A percentile compares a stretch with the other conserved stretches of the same genome.
phyloP scores from a whole-genome alignment of 2,329 filamentous ascomycete species.

The Trichoderma sp. region DNA sequence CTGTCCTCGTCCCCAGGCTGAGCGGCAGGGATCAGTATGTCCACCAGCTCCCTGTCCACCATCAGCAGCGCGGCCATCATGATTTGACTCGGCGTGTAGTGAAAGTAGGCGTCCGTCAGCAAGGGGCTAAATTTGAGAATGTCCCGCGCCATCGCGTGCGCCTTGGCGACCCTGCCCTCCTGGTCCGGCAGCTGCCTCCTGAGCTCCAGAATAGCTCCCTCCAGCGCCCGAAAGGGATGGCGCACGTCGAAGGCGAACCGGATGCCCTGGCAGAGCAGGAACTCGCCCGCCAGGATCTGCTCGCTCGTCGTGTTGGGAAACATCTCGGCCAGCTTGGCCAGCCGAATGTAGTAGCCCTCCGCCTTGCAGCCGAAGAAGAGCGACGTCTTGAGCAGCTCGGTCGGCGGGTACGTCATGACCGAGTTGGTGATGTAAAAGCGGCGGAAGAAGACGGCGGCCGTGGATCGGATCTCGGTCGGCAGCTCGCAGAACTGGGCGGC shows the following conservation, averaged over 20 bases:
- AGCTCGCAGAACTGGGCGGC: slow-evolving; percentile 58
- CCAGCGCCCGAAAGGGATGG: slow-evolving; percentile 85
- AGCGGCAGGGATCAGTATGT: slow-evolving; percentile 49
- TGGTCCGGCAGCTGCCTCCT: slow-evolving; percentile 66
- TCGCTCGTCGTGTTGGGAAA: slow-evolving; percentile 73
- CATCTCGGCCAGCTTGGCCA: slow-evolving; percentile 66
- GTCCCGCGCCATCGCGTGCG: slow-evolving; percentile 72
- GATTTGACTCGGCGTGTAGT: slow-evolving; percentile 92
- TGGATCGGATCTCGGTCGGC: slow-evolving; percentile 58
- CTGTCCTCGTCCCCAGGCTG: slow-evolving; percentile 35
- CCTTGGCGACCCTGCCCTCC: slow-evolving; percentile 55
- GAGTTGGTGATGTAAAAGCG: slow-evolving; percentile 97
- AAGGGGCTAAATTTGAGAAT: slow-evolving; percentile 78
- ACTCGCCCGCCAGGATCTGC: slow-evolving; percentile 87
- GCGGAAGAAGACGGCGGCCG: slow-evolving; percentile 84
- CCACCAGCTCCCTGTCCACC: slow-evolving; percentile 67
- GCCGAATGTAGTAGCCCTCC: slow-evolving; percentile 76
- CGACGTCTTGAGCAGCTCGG: slow-evolving; percentile 83
- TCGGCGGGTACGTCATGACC: slow-evolving; percentile 93
- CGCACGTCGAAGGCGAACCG: slow-evolving; percentile 92
- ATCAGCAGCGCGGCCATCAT: slow-evolving; percentile 80
- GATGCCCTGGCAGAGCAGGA: slow-evolving; percentile 86
- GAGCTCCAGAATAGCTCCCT: slow-evolving; percentile 84
- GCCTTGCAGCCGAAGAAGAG: slow-evolving; percentile 94
- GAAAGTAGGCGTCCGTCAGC: slow-evolving; percentile 94